These are phyloP conservation scores for Solanum infundibuliforme DNA, from an alignment of 257 asterid genomes.

Conservation along the genomic window DNA sequence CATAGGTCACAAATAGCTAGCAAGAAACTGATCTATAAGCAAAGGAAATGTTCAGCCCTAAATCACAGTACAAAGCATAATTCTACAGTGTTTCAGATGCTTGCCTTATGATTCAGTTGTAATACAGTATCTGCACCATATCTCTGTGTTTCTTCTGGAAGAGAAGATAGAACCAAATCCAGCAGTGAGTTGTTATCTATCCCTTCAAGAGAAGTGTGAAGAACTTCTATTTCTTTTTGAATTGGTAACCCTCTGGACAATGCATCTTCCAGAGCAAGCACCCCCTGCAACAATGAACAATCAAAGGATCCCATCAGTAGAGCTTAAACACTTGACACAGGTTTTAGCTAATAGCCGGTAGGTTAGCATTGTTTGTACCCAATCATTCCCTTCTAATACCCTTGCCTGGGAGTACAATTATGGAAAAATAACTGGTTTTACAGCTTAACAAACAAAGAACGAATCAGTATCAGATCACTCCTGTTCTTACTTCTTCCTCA, in stretches of 20 bases:
- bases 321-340: neutral
- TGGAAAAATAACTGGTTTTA: neutral
- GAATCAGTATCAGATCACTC: neutral
- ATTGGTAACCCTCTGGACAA: constrained; percentile 80
- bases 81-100: constrained; percentile 3
- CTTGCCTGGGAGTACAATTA: neutral
- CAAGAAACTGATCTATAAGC: neutral
- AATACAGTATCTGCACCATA: constrained; percentile 64
- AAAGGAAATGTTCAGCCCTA: neutral
- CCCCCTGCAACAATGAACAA: constrained; percentile 43
- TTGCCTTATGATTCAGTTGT: constrained; percentile 80
- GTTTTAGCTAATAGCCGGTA: neutral
- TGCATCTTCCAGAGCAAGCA: constrained; percentile 84
- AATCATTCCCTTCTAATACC: neutral
- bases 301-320: neutral
- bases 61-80: neutral
- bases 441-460: neutral
- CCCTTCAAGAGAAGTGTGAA: constrained; percentile 55
- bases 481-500: neutral
- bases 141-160: constrained; percentile 71
- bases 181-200: constrained; percentile 56
- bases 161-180: constrained; percentile 62
- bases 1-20: neutral
- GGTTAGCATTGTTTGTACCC: neutral
- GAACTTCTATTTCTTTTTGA: constrained; percentile 65